phyloP scores from a whole-genome alignment of 1,139 yeast genomes.

The Suhomyces atakaporum region DNA sequence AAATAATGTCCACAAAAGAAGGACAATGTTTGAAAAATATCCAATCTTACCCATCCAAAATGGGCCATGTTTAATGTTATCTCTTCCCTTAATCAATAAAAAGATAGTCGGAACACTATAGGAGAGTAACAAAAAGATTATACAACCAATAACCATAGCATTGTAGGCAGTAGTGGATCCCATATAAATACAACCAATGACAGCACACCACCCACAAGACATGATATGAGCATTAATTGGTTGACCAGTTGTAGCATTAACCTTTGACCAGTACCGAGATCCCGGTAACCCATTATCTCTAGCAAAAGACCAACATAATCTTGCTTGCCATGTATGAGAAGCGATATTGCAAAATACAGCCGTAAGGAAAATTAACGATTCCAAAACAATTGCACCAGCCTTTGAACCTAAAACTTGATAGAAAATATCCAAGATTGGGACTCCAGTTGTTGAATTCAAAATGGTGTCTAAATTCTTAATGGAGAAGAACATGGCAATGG shows the following conservation, averaged over 20 bases:
- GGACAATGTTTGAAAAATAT: conserved; percentile 22
- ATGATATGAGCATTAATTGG: conserved; percentile 41
- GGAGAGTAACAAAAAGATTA: conserved; percentile 37
- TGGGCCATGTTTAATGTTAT: conserved; percentile 39
- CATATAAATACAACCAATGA: conserved; percentile 43
- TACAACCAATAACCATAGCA: conserved; percentile 42
- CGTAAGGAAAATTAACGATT: conserved; percentile 37
- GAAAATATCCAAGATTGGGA: conserved; percentile 45
- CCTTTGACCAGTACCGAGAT: conserved; percentile 35
- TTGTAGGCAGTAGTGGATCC: conserved; percentile 46
- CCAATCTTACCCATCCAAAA: conserved; percentile 52
- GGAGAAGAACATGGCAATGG: conserved; percentile 46
- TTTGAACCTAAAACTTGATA: conserved; percentile 38
- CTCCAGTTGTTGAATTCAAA: conserved; percentile 33
- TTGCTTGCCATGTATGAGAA: conserved; percentile 47
- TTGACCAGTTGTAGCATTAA: conserved; percentile 33
- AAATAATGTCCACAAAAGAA: conserved; percentile 42
- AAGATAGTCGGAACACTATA: conserved; percentile 37
- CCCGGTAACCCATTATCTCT: conserved; percentile 47
- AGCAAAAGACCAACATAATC: conserved; percentile 33
- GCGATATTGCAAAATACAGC: conserved; percentile 46
- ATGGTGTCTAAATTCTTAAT: conserved; percentile 36
- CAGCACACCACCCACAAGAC: conserved; percentile 38
- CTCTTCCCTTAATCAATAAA: conserved; percentile 37
- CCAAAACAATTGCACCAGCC: conserved; percentile 43